These are phyloP conservation scores for Colletotrichum incanum DNA, from an alignment of 2,329 filamentous ascomycete genomes.

Conservation along the genomic window DNA sequence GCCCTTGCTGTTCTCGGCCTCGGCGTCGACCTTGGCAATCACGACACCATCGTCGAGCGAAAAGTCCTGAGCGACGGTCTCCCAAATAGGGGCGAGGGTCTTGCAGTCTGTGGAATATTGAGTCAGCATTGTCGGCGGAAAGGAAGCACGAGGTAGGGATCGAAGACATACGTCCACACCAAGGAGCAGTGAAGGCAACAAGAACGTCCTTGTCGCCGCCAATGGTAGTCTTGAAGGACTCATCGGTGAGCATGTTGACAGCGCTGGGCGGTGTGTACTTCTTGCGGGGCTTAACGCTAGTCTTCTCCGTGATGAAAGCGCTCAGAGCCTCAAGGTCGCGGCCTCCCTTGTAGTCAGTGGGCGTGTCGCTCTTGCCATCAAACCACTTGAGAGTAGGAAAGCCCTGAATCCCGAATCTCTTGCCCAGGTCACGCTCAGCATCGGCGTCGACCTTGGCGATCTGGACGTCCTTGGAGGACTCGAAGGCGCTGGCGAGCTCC, in stretches of 20 bases:
- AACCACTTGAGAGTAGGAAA: conserved; percentile 99
- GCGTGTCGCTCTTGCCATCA: conserved; percentile 91
- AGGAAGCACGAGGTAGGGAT: conserved; percentile 21
- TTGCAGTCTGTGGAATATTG: conserved; percentile 85
- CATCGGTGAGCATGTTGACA: conserved; percentile 85
- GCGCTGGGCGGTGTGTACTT: conserved; percentile 81
- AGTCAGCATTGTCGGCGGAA: conserved; percentile 32
- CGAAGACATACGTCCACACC: conserved; percentile 91
- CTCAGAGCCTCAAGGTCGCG: conserved; percentile 89
- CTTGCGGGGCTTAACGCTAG: conserved; percentile 84
- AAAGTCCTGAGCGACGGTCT: conserved; percentile 88
- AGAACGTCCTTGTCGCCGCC: conserved; percentile 91
- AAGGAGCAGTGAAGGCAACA: conserved; percentile 97
- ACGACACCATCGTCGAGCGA: conserved; percentile 82
- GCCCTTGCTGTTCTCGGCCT: conserved; percentile 87
- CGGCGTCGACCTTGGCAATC: conserved; percentile 96
- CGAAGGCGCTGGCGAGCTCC: conserved; percentile 84
- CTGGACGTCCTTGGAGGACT: conserved; percentile 80
- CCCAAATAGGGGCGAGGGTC: conserved; percentile 90
- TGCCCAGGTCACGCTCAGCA: conserved; percentile 85
- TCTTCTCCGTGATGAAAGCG: conserved; percentile 89
- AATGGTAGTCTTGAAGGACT: conserved; percentile 82
- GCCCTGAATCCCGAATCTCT: conserved; percentile 89
- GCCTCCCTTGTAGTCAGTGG: conserved; percentile 87
- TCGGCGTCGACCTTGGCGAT: conserved; percentile 98